Base-by-base conservation (phyloP, 1,139 yeast species). In the Hyphopichia pseudoburtonii region DNA sequence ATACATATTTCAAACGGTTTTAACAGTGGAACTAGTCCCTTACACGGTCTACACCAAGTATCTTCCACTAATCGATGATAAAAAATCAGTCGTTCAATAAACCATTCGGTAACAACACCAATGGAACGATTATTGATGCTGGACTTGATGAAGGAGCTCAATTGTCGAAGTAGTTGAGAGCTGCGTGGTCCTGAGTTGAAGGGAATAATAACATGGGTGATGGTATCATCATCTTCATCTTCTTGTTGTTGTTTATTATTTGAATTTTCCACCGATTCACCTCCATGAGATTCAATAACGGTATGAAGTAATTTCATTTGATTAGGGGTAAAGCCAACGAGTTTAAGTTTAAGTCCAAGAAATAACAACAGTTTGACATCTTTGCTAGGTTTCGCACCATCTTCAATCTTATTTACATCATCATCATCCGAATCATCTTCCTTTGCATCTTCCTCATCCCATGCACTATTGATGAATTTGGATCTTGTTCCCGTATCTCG, bases 61-160 rank as follows among this genome's bases (percentile, higher is more conserved):
- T 88, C 96, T 28, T 66, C 49, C 10, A 66, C 60, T 4, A 82
- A 52, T 35, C 62, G 61, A 32, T 76, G 73, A 50, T 84, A 83
- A 56, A 75, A 83, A 23, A 89, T 64, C 23, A 87, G 76, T 42
- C 97, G 61, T 57, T 90, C 97, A 19, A 90, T 63, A 48, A 86
- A 83, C 90, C 96, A 88, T 58, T 90, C 97, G 2, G 96, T 84
- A 2, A 79, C 76, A 2, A 70, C 51, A 25, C 50, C 50, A 15
- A 63, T 52, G 3, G 48, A 47, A 4, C 61, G 58, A 29, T 44
- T 46, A 24, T 55, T 50, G 21, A 66, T 53, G 17, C 49, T 50
- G 17, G 46, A 39, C 33, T 54, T 60, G 10, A 53, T 42, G 3
- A 44, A 25, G 3, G 47, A 24, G 2, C 70, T 57, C 15, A 65